Conservation (phyloP, 179 eudicot genomes). For the Heliamphora pulchella region DNA sequence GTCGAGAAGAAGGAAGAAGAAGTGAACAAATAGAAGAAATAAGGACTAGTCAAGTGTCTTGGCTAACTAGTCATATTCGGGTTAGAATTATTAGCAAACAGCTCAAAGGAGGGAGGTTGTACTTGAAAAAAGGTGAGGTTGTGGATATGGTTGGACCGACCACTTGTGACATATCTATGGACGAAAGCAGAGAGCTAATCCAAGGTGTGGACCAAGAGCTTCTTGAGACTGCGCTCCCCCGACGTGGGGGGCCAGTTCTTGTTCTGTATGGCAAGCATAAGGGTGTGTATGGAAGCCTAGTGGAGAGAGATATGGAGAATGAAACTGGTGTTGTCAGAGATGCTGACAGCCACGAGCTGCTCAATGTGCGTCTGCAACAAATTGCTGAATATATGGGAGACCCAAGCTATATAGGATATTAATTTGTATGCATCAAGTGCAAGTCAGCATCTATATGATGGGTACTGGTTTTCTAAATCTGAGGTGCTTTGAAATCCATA, state of each 20-base stretch:
- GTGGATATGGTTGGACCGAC: constrained; percentile 82
- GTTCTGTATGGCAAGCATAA: constrained; percentile 68
- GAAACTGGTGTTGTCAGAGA: constrained; percentile 70
- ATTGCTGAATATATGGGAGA: constrained; percentile 86
- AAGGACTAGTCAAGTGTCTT: constrained; percentile 30
- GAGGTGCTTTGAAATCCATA: constrained; percentile 9
- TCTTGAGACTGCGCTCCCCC: constrained; percentile 77
- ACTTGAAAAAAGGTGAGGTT: constrained; percentile 72
- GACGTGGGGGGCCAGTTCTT: constrained; percentile 71
- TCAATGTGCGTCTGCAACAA: constrained; percentile 67
- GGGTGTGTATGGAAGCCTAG: constrained; percentile 67
- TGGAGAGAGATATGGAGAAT: constrained; percentile 58
- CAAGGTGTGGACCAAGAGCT: constrained; percentile 75
- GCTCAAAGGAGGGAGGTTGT: constrained; percentile 66
- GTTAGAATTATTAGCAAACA: constrained; percentile 66
- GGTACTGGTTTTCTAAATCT: neutral
- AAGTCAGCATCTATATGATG: neutral
- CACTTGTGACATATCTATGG: constrained; percentile 72
- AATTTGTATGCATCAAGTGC: constrained; percentile 17
- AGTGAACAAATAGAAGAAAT: constrained; percentile 27
- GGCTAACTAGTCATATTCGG: constrained; percentile 80
- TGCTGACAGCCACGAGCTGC: constrained; percentile 58
- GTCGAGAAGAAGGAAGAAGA: constrained; percentile 31
- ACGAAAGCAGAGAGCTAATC: constrained; percentile 62
- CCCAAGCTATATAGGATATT: constrained; percentile 69